Conservation (phyloP, 495 filamentous ascomycete genomes). For the Immersiella caudata region DNA sequence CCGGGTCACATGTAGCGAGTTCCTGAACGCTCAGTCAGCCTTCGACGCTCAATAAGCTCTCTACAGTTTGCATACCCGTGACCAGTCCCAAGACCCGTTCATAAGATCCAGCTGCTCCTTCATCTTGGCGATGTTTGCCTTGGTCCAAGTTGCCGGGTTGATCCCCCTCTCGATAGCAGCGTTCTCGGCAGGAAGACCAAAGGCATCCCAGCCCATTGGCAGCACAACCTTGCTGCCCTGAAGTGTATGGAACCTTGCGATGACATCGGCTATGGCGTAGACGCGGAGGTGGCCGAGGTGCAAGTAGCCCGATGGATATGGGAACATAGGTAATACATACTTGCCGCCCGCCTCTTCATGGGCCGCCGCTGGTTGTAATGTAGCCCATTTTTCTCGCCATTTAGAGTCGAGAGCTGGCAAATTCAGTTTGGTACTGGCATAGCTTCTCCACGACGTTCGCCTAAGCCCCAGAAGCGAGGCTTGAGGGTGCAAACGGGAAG, state of each 20-base stretch:
- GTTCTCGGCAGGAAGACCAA: constrained; percentile 89
- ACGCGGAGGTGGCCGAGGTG: constrained; percentile 88
- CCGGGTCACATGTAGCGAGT: constrained; percentile 77
- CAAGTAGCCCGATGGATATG: constrained; percentile 86
- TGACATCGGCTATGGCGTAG: constrained; percentile 87
- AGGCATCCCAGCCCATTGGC: constrained; percentile 94
- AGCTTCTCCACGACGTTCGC: constrained; percentile 29
- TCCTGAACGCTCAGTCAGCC: constrained; percentile 57
- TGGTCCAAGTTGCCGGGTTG: constrained; percentile 78
- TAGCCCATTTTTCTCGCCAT: constrained; percentile 61
- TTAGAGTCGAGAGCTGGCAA: constrained; percentile 69
- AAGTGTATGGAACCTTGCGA: constrained; percentile 77
- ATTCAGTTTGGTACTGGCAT: constrained; percentile 55
- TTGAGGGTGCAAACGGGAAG: constrained; percentile 7
- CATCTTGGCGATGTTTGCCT: constrained; percentile 77
- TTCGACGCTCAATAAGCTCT: background rate
- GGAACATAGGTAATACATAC: constrained; percentile 91
- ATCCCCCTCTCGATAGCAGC: constrained; percentile 86
- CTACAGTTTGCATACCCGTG: constrained; percentile 58
- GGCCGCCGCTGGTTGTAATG: background rate
- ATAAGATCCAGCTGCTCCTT: constrained; percentile 77
- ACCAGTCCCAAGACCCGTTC: constrained; percentile 82
- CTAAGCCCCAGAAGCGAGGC: constrained; percentile 14
- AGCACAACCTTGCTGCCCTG: constrained; percentile 76
- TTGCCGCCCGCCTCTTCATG: constrained; percentile 48